Conservation (phyloP, 257 asterid genomes). For the Fraxinus cuspidata region DNA sequence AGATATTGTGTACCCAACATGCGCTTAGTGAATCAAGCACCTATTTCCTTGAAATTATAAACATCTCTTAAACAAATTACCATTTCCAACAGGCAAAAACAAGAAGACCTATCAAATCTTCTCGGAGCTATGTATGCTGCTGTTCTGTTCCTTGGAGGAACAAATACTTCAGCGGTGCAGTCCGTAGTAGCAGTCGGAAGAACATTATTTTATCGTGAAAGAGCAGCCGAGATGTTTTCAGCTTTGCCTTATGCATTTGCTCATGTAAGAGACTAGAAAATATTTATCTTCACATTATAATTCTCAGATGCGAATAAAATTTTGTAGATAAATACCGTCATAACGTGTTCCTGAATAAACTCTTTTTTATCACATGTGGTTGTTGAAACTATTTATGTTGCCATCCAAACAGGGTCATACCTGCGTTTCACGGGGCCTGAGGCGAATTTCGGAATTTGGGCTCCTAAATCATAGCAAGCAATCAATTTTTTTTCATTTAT, state of each 20-base stretch:
- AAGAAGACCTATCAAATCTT: slow-evolving; percentile 62
- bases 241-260: slow-evolving; percentile 74
- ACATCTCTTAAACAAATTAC: not conserved
- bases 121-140: slow-evolving; percentile 76
- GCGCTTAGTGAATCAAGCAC: not conserved
- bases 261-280: slow-evolving; percentile 36
- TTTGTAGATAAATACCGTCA: not conserved
- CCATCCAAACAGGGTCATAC: slow-evolving; percentile 18
- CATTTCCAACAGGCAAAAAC: slow-evolving; percentile 41
- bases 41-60: not conserved
- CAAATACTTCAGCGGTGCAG: slow-evolving; percentile 66
- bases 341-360: not conserved
- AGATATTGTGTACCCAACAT: not conserved
- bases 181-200: slow-evolving; percentile 70
- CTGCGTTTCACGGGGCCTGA: no score
- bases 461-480: no score
- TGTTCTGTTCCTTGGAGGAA: slow-evolving; percentile 67
- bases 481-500: no score
- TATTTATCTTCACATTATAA: not conserved
- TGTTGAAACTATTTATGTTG: slow-evolving; percentile 56
- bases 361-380: slow-evolving; percentile 38
- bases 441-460: no score
- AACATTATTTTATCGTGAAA: slow-evolving; percentile 63
- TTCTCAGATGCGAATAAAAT: no score
- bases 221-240: slow-evolving; percentile 70